These are phyloP conservation scores for Orbilia blumenaviensis DNA, from an alignment of 2,329 filamentous ascomycete species.

Conservation along the genomic window DNA sequence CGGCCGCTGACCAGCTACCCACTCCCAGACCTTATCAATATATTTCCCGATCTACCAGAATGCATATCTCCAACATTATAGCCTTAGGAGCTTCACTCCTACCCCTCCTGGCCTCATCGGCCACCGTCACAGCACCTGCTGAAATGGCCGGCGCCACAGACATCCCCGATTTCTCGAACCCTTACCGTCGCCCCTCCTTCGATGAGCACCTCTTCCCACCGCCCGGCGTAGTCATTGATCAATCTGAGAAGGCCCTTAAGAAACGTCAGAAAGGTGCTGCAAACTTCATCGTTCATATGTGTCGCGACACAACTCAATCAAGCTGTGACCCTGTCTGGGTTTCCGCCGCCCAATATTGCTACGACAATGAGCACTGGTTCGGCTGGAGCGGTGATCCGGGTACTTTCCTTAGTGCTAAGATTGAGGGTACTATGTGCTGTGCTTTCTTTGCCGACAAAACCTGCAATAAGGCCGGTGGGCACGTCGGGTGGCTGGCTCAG, in stretches of 20 bases:
- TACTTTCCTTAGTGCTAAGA: constrained; percentile 49
- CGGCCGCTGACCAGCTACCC: constrained; percentile 2
- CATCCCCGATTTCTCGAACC: constrained; percentile 47
- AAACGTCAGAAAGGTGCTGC: constrained; percentile 43
- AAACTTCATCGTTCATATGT: constrained; percentile 51
- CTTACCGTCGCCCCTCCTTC: constrained; percentile 44
- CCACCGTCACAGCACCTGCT: not conserved
- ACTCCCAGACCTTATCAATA: not conserved
- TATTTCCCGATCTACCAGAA: constrained; percentile 13
- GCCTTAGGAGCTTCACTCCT: constrained; percentile 26
- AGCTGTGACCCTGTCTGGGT: constrained; percentile 42
- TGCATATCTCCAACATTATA: constrained; percentile 32
- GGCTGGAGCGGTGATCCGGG: constrained; percentile 49
- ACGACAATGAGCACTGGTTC: constrained; percentile 51
- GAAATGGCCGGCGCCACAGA: constrained; percentile 28
- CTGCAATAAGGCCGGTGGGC: constrained; percentile 45
- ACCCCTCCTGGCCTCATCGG: constrained; percentile 26
- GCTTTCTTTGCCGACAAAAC: constrained; percentile 44
- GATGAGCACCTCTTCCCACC: constrained; percentile 49
- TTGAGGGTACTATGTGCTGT: constrained; percentile 48
- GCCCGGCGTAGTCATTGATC: constrained; percentile 9
- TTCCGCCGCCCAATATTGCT: constrained; percentile 47
- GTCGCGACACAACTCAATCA: constrained; percentile 34
- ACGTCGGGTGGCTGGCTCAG: constrained; percentile 40
- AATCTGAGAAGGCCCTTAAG: constrained; percentile 30